A percentile compares a stretch with the other conserved stretches of the same genome.
phyloP scores from a whole-genome alignment of 805 yeast species.

The Nakazawaea ambrosiae region DNA sequence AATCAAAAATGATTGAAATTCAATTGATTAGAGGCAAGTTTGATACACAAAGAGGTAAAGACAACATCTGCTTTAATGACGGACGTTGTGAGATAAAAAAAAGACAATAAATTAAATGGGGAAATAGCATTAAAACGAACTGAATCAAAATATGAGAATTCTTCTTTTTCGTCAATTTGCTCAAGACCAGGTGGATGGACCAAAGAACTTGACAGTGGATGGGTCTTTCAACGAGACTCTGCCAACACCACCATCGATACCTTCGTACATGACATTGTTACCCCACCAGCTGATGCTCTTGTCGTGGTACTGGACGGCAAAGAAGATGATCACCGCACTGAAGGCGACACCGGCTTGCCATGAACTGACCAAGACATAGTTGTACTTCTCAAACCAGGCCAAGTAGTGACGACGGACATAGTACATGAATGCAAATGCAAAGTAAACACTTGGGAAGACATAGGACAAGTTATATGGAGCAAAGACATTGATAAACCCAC shows the following conservation, averaged over 20 bases:
- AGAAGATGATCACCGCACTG: constrained; percentile 51
- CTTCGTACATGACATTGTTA: constrained; percentile 29
- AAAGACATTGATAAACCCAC: constrained; percentile 37
- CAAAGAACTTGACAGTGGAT: constrained; percentile 29
- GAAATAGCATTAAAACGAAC: too few relatives aligned
- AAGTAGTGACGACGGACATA: constrained; percentile 39
- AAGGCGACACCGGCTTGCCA: constrained; percentile 59
- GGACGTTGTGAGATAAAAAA: too few relatives aligned
- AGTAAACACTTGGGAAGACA: constrained; percentile 34
- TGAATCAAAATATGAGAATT: too few relatives aligned
- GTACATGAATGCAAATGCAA: constrained; percentile 37
- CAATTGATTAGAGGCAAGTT: too few relatives aligned
- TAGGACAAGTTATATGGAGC: constrained; percentile 50
- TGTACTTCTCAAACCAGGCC: constrained; percentile 52
- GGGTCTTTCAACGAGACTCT: constrained; percentile 14
- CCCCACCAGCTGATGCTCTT: constrained; percentile 60
- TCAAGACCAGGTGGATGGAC: constrained; percentile 15
- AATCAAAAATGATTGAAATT: too few relatives aligned
- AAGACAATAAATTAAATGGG: too few relatives aligned
- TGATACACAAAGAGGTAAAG: too few relatives aligned
- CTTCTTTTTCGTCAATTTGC: too few relatives aligned
- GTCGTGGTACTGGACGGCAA: constrained; percentile 36
- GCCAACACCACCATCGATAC: constrained; percentile 31
- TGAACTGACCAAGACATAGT: constrained; percentile 48
- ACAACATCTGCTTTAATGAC: too few relatives aligned